Evolutionary conservation across 768 basidiomycete genomes (phyloP).

Genomic region (Boletus reticulatus): DNA sequence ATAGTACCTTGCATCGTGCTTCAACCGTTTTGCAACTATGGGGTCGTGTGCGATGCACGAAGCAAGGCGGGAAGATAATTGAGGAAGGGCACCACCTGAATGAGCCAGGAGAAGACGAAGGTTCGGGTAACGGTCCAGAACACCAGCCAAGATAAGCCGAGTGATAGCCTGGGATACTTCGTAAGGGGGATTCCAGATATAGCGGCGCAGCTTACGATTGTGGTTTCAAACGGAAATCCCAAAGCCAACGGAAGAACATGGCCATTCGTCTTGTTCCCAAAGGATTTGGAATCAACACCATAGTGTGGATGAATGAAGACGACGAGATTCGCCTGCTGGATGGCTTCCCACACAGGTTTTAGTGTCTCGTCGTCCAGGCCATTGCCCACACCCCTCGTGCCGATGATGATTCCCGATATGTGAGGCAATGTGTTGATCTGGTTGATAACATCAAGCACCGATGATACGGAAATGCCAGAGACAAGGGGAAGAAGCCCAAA

Average conservation of each 20-base stretch:
- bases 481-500: constrained; percentile 86
- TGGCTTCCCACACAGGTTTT: constrained; percentile 80
- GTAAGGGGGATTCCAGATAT: constrained; percentile 6
- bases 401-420: constrained; percentile 78
- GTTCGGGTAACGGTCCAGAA: constrained; percentile 73
- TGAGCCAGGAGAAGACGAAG: constrained; percentile 82
- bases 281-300: constrained; percentile 69
- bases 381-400: constrained; percentile 71
- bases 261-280: constrained; percentile 77
- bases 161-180: constrained; percentile 54
- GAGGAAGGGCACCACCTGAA: constrained; percentile 82
- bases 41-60: constrained; percentile 89
- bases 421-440: constrained; percentile 67
- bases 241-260: constrained; percentile 85
- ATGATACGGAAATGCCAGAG: constrained; percentile 50
- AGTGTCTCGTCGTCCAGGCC: constrained; percentile 79
- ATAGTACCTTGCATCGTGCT: constrained; percentile 83
- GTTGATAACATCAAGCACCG: constrained; percentile 61
- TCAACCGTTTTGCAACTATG: constrained; percentile 65
- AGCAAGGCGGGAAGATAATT: constrained; percentile 79
- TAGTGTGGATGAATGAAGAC: constrained; percentile 89
- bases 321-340: constrained; percentile 66
- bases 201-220: constrained; percentile 53
- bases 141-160: constrained; percentile 77
- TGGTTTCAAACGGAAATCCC: constrained; percentile 91